Evolutionary conservation across 495 filamentous ascomycete genomes (phyloP), one percentile per base, ranked within the genome.

Genomic region (Xylaria curta): DNA sequence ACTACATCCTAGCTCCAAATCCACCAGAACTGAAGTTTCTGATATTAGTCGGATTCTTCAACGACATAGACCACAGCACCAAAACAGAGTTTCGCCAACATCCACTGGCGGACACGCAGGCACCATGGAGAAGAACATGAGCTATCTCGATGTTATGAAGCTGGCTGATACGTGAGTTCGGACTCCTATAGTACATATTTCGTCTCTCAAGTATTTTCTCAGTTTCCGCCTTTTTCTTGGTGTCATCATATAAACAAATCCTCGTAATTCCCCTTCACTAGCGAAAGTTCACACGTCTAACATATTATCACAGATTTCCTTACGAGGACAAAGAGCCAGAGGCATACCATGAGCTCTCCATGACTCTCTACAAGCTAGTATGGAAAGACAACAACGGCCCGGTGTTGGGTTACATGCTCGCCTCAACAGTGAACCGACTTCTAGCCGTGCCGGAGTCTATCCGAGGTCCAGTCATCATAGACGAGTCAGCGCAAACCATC

Each of bases 81-180:
- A 28, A 54, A 66, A 44, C 31, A 9, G 10, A 26, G 9, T 1
- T 47, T 12, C n/a, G 33, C 8, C 2, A 46, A 36, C 36, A 15
- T 51, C 28, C n/a, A 60, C 9, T 24, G 19, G 21, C 28, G 15
- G 3, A 53, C 61, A 65, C 19, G 36, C 10, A 28, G 49, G 19
- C 69, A 40, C 62, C 69, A 71, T 71, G 69, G 68, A 54, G 62
- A 62, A 59, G 51, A 61, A 66, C n/a, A 17, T 60, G 68, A 67
- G 73, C 51, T 80, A 74, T 26, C 60, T 84, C 21, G 83, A 83
- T 46, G 66, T 85, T 49, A 73, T 82, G 53, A 78, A 78, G 54
- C 88, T 90, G 78, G 90, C 86, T 73, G 91, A 94, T 83, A 86
- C 81, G 91, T 92, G 79, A 78, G 81, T 82, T 13, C 46, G 13